Conservation (phyloP, 1,284 basidiomycete species). For the Peniophora sp. region DNA sequence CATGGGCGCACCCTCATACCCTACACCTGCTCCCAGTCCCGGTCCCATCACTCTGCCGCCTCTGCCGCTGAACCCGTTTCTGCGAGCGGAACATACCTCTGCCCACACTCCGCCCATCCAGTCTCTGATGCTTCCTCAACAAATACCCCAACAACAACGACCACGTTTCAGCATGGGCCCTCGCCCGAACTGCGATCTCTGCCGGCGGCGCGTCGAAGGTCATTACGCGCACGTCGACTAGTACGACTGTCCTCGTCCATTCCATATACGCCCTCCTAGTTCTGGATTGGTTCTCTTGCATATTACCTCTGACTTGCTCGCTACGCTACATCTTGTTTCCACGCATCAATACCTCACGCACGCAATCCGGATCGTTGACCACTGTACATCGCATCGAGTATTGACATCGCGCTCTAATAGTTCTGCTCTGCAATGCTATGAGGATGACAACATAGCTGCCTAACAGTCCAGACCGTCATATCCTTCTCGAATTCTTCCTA, state of each 20-base stretch:
- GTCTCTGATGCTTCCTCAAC: neutral
- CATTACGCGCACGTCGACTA: neutral
- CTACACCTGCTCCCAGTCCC: neutral
- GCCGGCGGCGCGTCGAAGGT: neutral
- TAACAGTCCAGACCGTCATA: no score
- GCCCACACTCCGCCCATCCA: neutral
- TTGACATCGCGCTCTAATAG: no score
- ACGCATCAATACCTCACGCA: no score
- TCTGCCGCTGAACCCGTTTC: neutral
- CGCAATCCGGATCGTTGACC: no score
- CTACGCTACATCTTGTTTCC: no score
- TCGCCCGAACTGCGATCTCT: neutral
- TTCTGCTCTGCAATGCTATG: no score
- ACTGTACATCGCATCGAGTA: no score
- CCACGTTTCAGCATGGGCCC: neutral
- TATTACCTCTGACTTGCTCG: no score
- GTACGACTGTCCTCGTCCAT: neutral
- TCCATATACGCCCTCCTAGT: no score
- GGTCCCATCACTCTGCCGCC: neutral
- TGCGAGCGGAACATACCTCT: neutral
- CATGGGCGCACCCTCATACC: neutral
- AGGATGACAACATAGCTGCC: no score
- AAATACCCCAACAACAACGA: neutral
- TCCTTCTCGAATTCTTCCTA: no score
- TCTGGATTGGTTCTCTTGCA: no score